Evolutionary conservation across 2,329 filamentous ascomycete genomes (phyloP), one percentile per base, ranked within the genome.

Genomic region (Curvularia sp.): DNA sequence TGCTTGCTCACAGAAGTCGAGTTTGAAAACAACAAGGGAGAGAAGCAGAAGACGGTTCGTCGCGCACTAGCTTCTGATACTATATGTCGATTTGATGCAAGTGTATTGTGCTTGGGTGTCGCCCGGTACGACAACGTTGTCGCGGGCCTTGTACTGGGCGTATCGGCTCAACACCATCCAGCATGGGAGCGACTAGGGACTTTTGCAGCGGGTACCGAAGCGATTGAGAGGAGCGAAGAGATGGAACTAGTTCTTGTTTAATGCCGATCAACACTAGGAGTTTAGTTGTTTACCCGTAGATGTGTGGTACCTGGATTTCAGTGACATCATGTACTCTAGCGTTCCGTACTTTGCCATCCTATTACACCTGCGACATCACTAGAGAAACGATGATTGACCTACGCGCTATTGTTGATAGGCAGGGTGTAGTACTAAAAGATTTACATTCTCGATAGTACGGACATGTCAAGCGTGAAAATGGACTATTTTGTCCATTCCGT

Each of bases 161-260:
- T 61, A 1, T 69, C 69, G 7, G 31, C 56, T 31, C 57, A 47
- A 9, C 30, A 49, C 31, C 33, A 42, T 24, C 53, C 44, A 0
- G 48, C 57, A 9, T 72, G 61, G 58, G 68, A 73, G 59, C 62
- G 74, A 48, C 50, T 76, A 24, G 74, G 72, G 15, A 70, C 69
- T 5, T 75, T 76, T 58, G 61, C 72, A 49, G 68, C 65, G 10
- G 71, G 66, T 2, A 60, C 54, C 8, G 68, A 72, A 54, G 58
- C 56, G 18, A 63, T 73, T 33, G 58, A 61, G 47, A 49, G 59
- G 33, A 61, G 65, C 24, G 49, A 66, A 43, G 63, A 68, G 43
- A 49, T 63, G 49, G 69, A 73, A 18, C 13, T 71, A 13, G 52
- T 53, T 22, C 51, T 71, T 44, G 64, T 67, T 52, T 72, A 44